A percentile compares a stretch with the other conserved stretches of the same genome.
Evolutionary conservation across 257 asterid genomes (phyloP).

Genomic region (Jasminum sambac): DNA sequence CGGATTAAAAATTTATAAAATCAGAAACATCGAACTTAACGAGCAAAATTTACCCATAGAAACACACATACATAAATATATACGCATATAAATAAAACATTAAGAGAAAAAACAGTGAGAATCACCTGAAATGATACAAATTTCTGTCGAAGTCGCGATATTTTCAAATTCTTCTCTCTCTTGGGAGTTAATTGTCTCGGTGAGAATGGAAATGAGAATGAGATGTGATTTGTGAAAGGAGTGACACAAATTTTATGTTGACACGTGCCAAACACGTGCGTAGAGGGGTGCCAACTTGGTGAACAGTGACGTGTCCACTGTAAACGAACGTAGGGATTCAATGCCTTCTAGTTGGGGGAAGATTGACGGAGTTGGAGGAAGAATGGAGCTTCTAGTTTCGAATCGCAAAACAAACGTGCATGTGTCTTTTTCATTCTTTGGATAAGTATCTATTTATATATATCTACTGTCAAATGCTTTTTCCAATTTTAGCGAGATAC

Average conservation of each 20-base stretch:
- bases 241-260: not conserved
- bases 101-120: slow-evolving; percentile 18
- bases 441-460: too few species aligned
- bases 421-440: too few species aligned
- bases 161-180: not conserved
- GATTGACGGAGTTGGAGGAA: too few species aligned
- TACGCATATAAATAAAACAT: not conserved
- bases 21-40: slow-evolving; percentile 4
- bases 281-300: slow-evolving; percentile 20
- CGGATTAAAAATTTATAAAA: slow-evolving; percentile 8
- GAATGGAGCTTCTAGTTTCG: too few species aligned
- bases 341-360: too few species aligned
- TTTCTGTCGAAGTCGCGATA: not conserved
- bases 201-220: slow-evolving; percentile 7
- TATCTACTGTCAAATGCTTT: too few species aligned
- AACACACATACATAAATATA: slow-evolving; percentile 6
- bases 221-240: not conserved
- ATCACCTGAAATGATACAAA: slow-evolving; percentile 38
- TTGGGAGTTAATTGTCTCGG: not conserved
- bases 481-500: too few species aligned
- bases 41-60: slow-evolving; percentile 1
- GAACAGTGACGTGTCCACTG: slow-evolving; percentile 9
- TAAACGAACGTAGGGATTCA: not conserved
- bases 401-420: too few species aligned
- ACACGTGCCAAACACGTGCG: slow-evolving; percentile 31